Evolutionary conservation across 768 basidiomycete species (phyloP), one percentile per base, ranked within the genome.

Genomic region (Calocybe indica): DNA sequence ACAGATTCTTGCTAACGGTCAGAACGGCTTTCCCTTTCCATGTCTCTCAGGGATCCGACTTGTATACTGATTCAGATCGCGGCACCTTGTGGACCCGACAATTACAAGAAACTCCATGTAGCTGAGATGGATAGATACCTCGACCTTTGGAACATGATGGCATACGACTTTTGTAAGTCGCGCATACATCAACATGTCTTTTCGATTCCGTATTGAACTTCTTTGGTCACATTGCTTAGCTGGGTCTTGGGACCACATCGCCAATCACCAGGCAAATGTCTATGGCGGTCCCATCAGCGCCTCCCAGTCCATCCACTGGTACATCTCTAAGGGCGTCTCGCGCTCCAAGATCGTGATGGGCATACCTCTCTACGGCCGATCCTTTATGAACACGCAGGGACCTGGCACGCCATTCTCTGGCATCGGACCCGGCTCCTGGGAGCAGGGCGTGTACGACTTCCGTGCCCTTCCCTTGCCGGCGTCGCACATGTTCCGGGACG

Each of bases 101-200:
- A 96, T 56, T 93, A 92, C 67, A 70, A 82, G 62, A 88, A 85
- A 54, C 72, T 98, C 6, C 75, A 82, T 50, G 73, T 92, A 40
- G 68, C 64, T 15, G 89, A 89, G 51, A 98, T 99, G 94, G 85
- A 93, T 61, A 73, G 73, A 50, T 83, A 77, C 49, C 81, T 99
- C 15, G 88, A 92, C 58, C 93, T 97, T 63, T 98, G 93, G 94
- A 98, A 99, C 62, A 67, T 99, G 63, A 99, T 99, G 96, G 83
- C 86, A 1, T 91, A 92, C 54, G 89, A 91, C 61, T 91, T 85
- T 57, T 78, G 86, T 85, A 54, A 47, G 76, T 65, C 29, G 22
- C 40, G 14, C 34, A 22, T 10, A 32, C 37, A 34, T 22, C n/a
- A 12, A 38, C 46, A 29, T 10, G 31, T 31, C n/a, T 38, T 32